Conservation (phyloP, 2,329 filamentous ascomycete species). For the Fusarium stilboides region DNA sequence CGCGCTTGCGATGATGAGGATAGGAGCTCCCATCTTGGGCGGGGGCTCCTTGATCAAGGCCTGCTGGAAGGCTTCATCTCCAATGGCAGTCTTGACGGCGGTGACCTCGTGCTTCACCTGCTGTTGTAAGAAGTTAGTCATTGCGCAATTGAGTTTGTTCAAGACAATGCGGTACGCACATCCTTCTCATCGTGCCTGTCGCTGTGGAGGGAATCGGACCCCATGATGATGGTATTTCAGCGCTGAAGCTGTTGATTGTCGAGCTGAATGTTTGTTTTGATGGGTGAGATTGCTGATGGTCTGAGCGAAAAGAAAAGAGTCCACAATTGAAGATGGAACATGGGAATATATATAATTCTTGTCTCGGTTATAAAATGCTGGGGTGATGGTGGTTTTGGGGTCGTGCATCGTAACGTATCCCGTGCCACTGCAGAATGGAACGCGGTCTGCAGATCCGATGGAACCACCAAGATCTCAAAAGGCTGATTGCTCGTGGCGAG, state of each 20-base stretch:
- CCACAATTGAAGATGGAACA: neutral
- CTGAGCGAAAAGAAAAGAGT: constrained; percentile 3
- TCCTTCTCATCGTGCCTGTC: constrained; percentile 38
- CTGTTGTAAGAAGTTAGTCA: neutral
- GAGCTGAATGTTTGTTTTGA: constrained; percentile 11
- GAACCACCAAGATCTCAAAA: constrained; percentile 39
- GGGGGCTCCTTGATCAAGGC: constrained; percentile 52
- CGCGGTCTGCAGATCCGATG: constrained; percentile 42
- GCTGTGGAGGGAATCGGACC: constrained; percentile 37
- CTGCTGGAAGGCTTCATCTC: constrained; percentile 50
- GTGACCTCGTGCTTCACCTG: constrained; percentile 26
- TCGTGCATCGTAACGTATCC: constrained; percentile 2
- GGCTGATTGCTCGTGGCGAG: constrained; percentile 19
- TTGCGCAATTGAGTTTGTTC: neutral
- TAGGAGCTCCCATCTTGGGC: constrained; percentile 28
- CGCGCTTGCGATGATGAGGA: constrained; percentile 45
- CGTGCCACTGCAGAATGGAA: constrained; percentile 37
- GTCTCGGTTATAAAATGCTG: neutral
- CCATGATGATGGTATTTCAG: constrained; percentile 39
- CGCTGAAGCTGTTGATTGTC: constrained; percentile 16
- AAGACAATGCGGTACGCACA: constrained; percentile 6
- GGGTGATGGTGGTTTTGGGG: constrained; percentile 14
- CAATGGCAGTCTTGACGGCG: constrained; percentile 44
- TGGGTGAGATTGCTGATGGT: constrained; percentile 26
- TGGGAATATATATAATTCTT: constrained; percentile 37